phyloP scores from a whole-genome alignment of 768 basidiomycete species.

The Gloeophyllum trabeum region DNA sequence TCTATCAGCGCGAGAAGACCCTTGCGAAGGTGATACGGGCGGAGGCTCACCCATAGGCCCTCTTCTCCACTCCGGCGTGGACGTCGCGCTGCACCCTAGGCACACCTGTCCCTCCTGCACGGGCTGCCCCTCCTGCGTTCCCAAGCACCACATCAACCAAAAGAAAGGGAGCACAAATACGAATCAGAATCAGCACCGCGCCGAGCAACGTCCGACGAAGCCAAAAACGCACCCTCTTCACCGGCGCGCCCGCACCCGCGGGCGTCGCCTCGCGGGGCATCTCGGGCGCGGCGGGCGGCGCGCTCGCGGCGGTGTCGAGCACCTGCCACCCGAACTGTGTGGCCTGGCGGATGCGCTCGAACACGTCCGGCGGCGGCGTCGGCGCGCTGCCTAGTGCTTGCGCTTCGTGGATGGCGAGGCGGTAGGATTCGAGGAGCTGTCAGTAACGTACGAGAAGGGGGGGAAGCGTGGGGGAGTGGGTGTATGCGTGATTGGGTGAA shows the following conservation, averaged over 20 bases:
- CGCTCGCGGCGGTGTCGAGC: slow-evolving; percentile 37
- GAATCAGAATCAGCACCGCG: too few species aligned
- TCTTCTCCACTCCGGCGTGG: slow-evolving; percentile 81
- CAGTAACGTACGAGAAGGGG: not conserved
- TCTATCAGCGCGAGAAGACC: slow-evolving; percentile 19
- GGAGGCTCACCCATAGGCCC: slow-evolving; percentile 63
- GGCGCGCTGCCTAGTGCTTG: slow-evolving; percentile 8
- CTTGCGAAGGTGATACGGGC: slow-evolving; percentile 2
- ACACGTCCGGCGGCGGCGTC: slow-evolving; percentile 16
- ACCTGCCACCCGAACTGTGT: slow-evolving; percentile 28
- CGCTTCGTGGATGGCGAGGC: slow-evolving; percentile 28
- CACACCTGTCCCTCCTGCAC: slow-evolving; percentile 60
- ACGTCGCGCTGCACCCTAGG: slow-evolving; percentile 72
- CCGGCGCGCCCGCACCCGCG: too few species aligned
- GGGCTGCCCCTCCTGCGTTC: slow-evolving; percentile 17
- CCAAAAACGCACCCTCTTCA: too few species aligned
- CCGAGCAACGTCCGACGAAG: too few species aligned
- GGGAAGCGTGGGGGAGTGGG: too few species aligned
- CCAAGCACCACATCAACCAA: too few species aligned
- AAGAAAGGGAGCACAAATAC: too few species aligned
- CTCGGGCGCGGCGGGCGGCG: too few species aligned
- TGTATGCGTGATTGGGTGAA: too few species aligned
- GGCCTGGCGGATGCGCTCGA: slow-evolving; percentile 35
- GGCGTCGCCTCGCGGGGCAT: too few species aligned
- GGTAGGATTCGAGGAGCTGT: slow-evolving; percentile 34